phyloP scores from a whole-genome alignment of 2,329 filamentous ascomycete species.

The Lanzia echinophila region DNA sequence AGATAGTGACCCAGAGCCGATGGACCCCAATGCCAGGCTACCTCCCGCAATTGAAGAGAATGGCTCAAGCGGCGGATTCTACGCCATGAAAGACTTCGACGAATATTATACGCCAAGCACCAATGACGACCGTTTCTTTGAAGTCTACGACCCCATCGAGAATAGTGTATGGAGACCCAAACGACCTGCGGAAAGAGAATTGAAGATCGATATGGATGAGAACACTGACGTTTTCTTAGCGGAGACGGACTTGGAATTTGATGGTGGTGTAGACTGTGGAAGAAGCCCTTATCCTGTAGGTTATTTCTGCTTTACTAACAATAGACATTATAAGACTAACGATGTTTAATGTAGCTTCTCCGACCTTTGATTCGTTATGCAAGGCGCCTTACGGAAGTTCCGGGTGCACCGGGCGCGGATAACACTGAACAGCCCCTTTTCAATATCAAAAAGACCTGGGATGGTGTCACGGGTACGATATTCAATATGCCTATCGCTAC shows the following conservation, averaged over 20 bases:
- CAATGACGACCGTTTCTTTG: not conserved
- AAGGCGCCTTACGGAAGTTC: not conserved
- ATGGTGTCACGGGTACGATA: conserved; percentile 24
- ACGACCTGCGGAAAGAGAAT: conserved; percentile 17
- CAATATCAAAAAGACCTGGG: conserved; percentile 21
- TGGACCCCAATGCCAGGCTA: not conserved
- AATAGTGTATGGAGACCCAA: conserved; percentile 28
- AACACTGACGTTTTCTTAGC: conserved; percentile 9
- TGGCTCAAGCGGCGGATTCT: conserved; percentile 17
- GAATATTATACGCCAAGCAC: conserved; percentile 11
- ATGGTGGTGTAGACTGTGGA: conserved; percentile 28
- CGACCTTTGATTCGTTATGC: conserved; percentile 17
- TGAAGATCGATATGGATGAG: conserved; percentile 20
- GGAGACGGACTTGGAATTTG: conserved; percentile 14
- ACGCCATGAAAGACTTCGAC: conserved; percentile 16
- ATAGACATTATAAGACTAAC: not conserved
- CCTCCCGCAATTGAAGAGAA: conserved; percentile 1
- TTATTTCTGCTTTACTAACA: not conserved
- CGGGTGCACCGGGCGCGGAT: not conserved
- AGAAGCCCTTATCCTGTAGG: conserved; percentile 24
- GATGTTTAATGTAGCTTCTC: conserved; percentile 5
- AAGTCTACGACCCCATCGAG: conserved; percentile 14
- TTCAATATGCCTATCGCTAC: conserved; percentile 25
- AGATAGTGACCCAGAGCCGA: not conserved
- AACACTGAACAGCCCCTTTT: not conserved